Percentiles rank a stretch among this genome's conserved stretches.
Evolutionary conservation across 2,329 filamentous ascomycete species (phyloP).

Genomic region (Dissoconium aciculare): DNA sequence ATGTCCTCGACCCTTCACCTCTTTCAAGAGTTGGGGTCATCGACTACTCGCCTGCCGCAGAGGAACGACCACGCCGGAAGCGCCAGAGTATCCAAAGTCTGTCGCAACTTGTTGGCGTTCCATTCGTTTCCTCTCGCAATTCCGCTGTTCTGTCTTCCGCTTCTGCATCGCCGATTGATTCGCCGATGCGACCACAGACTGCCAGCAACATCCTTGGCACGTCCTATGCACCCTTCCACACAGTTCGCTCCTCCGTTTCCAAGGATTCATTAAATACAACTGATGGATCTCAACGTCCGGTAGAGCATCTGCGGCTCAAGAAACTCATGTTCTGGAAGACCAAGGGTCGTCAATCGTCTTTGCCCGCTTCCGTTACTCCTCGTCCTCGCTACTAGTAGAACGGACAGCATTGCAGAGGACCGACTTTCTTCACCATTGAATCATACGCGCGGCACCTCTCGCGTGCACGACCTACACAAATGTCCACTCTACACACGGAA

Average conservation of each 20-base stretch:
- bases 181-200: constrained; percentile 36
- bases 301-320: constrained; percentile 50
- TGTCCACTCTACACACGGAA: no score
- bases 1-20: neutral
- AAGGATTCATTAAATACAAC: neutral
- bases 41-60: neutral
- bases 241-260: no score
- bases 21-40: no score
- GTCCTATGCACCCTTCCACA: neutral
- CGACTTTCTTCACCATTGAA: no score
- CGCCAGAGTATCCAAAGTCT: constrained; percentile 64
- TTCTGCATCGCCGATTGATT: constrained; percentile 32
- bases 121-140: constrained; percentile 37
- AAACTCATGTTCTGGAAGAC: constrained; percentile 69
- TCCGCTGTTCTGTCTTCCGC: neutral
- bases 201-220: constrained; percentile 10
- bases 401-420: no score
- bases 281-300: neutral
- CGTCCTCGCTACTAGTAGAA: no score
- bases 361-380: no score
- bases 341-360: constrained; percentile 26
- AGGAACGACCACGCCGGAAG: constrained; percentile 43
- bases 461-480: no score
- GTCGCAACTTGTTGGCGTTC: constrained; percentile 59
- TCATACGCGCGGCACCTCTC: no score